Evolutionary conservation across 371 early-diverging fungal species (phyloP).

Genomic region (Mortierella sp.): DNA sequence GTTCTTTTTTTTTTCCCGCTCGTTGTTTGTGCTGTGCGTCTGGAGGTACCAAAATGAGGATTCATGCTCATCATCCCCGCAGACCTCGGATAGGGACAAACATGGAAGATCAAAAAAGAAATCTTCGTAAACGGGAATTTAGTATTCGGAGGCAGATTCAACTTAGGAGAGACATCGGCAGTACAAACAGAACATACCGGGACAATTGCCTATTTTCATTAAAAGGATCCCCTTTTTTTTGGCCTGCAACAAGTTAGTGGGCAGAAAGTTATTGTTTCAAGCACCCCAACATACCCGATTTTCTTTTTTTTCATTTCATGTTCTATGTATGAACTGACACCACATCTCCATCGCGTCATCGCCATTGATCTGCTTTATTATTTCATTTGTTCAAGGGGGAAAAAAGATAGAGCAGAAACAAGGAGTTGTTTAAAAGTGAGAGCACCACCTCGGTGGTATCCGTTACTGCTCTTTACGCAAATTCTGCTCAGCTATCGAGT

Average conservation of each 20-base stretch:
- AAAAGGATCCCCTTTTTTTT: neutral
- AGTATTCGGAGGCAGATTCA: neutral
- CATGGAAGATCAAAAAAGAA: neutral
- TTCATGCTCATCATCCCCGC: too few relatives aligned
- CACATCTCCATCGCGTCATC: neutral
- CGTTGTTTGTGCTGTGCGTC: too few relatives aligned
- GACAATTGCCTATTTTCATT: neutral
- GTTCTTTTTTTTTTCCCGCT: too few relatives aligned
- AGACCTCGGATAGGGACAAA: neutral
- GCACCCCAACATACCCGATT: neutral
- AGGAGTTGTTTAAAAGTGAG: neutral
- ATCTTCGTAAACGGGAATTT: neutral
- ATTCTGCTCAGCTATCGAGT: neutral
- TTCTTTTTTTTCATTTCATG: neutral
- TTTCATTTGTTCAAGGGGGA: neutral
- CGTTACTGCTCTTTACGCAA: neutral
- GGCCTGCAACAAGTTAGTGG: neutral
- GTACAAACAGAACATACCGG: neutral
- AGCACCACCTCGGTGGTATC: neutral
- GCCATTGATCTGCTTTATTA: neutral
- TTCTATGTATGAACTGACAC: neutral
- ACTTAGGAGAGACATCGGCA: slow-evolving; percentile 3
- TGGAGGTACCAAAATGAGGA: too few relatives aligned
- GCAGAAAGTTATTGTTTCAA: neutral
- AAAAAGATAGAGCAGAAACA: slow-evolving; percentile 1